These are phyloP conservation scores for Scleroderma bovista DNA, from an alignment of 768 basidiomycete species.

Conservation along the genomic window DNA sequence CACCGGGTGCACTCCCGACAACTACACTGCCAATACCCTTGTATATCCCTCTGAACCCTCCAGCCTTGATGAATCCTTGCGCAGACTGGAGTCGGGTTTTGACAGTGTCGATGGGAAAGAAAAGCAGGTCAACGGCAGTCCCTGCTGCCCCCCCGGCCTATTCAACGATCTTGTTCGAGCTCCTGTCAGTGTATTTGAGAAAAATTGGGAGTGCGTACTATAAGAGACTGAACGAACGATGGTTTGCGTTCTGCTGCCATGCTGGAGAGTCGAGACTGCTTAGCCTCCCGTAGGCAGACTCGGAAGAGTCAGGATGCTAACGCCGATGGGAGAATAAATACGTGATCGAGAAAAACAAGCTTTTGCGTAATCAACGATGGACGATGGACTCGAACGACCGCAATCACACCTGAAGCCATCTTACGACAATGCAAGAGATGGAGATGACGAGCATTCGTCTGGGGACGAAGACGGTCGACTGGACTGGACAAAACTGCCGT, in stretches of 20 bases:
- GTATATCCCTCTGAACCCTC: slow-evolving; percentile 89
- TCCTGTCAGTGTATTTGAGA: slow-evolving; percentile 11
- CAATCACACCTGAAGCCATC: slow-evolving; percentile 9
- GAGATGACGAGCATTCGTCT: slow-evolving; percentile 46
- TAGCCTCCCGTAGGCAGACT: no score
- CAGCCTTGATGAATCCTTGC: slow-evolving; percentile 79
- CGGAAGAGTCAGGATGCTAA: no score
- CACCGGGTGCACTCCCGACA: slow-evolving; percentile 93
- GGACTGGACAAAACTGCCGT: slow-evolving; percentile 83
- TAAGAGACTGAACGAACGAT: slow-evolving; percentile 41
- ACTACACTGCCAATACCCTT: slow-evolving; percentile 91
- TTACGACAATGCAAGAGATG: slow-evolving; percentile 24
- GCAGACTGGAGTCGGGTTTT: slow-evolving; percentile 92
- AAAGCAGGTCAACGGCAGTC: slow-evolving; percentile 87
- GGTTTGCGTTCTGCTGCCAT: slow-evolving; percentile 33
- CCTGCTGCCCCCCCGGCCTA: slow-evolving; percentile 91
- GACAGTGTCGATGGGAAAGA: slow-evolving; percentile 95
- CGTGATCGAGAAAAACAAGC: no score
- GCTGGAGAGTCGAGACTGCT: no score
- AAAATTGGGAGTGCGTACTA: slow-evolving; percentile 29
- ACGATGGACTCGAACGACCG: slow-evolving; percentile 52
- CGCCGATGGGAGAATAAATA: no score
- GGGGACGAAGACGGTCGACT: slow-evolving; percentile 71
- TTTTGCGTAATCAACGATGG: no score
- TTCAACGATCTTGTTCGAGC: slow-evolving; percentile 1